Conservation (phyloP, 2,329 filamentous ascomycete genomes). For the Neurospora sp. region DNA sequence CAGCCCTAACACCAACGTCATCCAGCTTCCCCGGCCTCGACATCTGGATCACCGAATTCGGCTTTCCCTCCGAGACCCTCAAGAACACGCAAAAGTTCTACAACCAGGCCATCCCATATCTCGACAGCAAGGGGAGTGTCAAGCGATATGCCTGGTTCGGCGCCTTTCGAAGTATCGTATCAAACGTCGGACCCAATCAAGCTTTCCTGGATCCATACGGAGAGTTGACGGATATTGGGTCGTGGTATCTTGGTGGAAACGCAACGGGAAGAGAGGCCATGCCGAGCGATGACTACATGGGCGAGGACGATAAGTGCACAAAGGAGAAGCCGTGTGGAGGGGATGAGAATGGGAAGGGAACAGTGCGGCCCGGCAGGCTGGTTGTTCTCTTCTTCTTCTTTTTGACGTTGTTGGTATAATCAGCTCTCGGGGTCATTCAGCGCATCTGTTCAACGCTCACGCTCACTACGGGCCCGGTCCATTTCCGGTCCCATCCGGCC, state of each 20-base stretch:
- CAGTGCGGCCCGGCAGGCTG: neutral
- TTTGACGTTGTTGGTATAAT: neutral
- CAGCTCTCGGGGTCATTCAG: neutral
- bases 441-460: neutral
- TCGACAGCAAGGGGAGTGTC: conserved; percentile 52
- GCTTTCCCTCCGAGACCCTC: conserved; percentile 46
- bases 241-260: conserved; percentile 56
- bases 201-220: conserved; percentile 60
- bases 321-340: conserved; percentile 8
- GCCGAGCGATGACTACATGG: neutral
- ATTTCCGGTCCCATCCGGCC: neutral
- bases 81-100: conserved; percentile 51
- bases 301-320: conserved; percentile 5
- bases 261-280: conserved; percentile 27
- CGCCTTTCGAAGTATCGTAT: conserved; percentile 55
- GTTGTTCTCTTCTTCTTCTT: neutral
- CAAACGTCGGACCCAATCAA: conserved; percentile 63
- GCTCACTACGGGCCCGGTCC: neutral
- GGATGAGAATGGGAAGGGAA: neutral
- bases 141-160: conserved; percentile 67
- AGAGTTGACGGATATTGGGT: conserved; percentile 62
- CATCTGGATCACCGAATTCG: conserved; percentile 76
- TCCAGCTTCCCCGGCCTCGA: conserved; percentile 44
- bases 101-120: conserved; percentile 52
- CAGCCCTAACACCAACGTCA: neutral